These are phyloP conservation scores for Anacardium occidentale DNA, from an alignment of 345 rosid species.

Conservation along the genomic window DNA sequence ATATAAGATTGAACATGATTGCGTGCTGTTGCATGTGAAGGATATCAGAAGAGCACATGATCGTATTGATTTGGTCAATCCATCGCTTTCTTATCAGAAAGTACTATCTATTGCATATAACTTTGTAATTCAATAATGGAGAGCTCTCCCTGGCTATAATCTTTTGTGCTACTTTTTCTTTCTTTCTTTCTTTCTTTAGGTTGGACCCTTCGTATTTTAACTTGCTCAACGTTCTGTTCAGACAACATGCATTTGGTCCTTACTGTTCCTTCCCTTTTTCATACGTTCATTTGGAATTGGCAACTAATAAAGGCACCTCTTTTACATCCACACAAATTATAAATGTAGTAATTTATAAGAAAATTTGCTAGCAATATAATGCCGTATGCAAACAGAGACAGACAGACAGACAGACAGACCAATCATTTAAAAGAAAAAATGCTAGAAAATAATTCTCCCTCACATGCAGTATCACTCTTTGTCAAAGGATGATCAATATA, in stretches of 20 bases:
- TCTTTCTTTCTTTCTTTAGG: background rate
- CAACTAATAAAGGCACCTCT: background rate
- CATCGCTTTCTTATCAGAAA: conserved; percentile 15
- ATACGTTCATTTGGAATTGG: conserved; percentile 10
- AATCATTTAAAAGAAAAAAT: conserved; percentile 17
- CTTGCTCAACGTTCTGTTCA: conserved; percentile 4
- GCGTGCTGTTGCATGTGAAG: conserved; percentile 25
- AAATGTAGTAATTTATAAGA: no score
- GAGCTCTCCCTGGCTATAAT: conserved; percentile 2
- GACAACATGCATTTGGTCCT: conserved; percentile 28
- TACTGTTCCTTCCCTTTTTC: conserved; percentile 8
- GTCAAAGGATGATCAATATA: background rate
- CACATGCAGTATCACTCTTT: conserved; percentile 15
- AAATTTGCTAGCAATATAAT: no score
- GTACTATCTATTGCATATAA: background rate
- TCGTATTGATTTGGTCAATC: conserved; percentile 18
- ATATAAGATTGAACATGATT: conserved; percentile 27
- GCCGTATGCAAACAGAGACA: background rate
- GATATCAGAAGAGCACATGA: conserved; percentile 41
- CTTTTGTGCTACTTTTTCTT: background rate
- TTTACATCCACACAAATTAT: background rate
- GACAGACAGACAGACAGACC: background rate
- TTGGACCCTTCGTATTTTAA: conserved; percentile 14
- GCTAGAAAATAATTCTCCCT: background rate
- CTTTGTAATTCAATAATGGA: conserved; percentile 12